Evolutionary conservation across 352 stramenopile species (phyloP), one percentile per base, ranked within the genome.

Genomic region (Pythium periplocum): DNA sequence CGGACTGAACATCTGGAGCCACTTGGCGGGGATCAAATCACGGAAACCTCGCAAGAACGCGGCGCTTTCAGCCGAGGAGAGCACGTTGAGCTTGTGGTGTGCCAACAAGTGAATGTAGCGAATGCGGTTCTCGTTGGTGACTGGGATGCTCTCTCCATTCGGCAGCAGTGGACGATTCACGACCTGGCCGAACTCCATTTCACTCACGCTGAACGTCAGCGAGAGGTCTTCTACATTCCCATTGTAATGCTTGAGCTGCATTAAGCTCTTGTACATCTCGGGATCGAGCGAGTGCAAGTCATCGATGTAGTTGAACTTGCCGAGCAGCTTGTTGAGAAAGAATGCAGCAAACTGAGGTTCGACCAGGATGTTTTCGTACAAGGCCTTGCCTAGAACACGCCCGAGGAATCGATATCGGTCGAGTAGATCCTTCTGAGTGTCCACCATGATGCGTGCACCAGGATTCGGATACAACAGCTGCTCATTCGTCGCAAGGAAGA

Each of bases 261-360:
- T 95, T 26, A 99, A 67, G 56, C 98, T 98, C 44, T 80, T 87
- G 64, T 98, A 98, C 38, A 99, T 69, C 65, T 97, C 88, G 2
- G 71, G 69, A 61, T 99, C 96, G 39, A 99, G 80, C 9, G 88
- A 96, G 34, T 83, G 76, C 12, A 99, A 71, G 64, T 99, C 95
- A 40, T 97, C 86, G 32, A 96, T 87, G 48, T 85, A 86, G 52
- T 89, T 93, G 55, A 81, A 79, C 64, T 90, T 89, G 47, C 77
- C 78, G 26, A 99, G 68, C n/a, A 98, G 73, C 55, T 98, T 96
- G 42, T 95, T 93, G 8, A 99, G 73, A 65, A 99, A 99, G 64
- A 98, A 98, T 30, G 93, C 90, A 0, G 96, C 91, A 70, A 99
- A 99, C 59, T 97, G 88, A 34, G 96, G 95, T 64, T 98, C 86